Evolutionary conservation across 169 alveolate species (phyloP).

Genomic region (Theileria equi): DNA sequence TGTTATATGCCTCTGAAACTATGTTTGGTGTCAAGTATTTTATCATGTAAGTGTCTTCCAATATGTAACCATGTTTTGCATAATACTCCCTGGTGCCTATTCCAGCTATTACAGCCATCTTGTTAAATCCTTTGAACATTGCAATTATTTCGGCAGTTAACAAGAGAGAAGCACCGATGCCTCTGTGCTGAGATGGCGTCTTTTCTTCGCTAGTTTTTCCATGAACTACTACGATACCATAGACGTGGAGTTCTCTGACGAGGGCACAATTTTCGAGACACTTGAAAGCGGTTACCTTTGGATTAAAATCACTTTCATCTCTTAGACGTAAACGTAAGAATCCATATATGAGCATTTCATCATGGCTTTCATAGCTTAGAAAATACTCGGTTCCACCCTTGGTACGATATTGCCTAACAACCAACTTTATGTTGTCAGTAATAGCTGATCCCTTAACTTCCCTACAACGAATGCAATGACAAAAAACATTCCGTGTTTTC

Average conservation of each 20-base stretch:
- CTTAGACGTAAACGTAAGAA: constrained; percentile 85
- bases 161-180: constrained; percentile 67
- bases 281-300: constrained; percentile 59
- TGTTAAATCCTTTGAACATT: constrained; percentile 68
- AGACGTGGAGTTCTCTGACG: constrained; percentile 90
- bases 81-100: constrained; percentile 99
- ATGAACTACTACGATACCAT: constrained; percentile 72
- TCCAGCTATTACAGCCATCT: constrained; percentile 97
- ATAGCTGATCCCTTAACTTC: constrained; percentile 80
- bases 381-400: constrained; percentile 77
- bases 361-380: constrained; percentile 69
- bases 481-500: constrained; percentile 76
- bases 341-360: constrained; percentile 73
- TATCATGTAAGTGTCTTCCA: constrained; percentile 94
- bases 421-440: constrained; percentile 44
- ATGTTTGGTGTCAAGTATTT: constrained; percentile 71
- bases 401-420: constrained; percentile 60
- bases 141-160: constrained; percentile 74
- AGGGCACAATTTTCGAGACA: constrained; percentile 80
- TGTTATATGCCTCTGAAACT: constrained; percentile 8
- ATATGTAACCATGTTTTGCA: constrained; percentile 92
- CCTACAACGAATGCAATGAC: constrained; percentile 90
- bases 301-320: constrained; percentile 37
- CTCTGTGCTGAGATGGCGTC: constrained; percentile 58
- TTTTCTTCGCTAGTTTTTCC: constrained; percentile 12